Conservation (phyloP, 2,329 filamentous ascomycete species). For the Epichloe festucae region DNA sequence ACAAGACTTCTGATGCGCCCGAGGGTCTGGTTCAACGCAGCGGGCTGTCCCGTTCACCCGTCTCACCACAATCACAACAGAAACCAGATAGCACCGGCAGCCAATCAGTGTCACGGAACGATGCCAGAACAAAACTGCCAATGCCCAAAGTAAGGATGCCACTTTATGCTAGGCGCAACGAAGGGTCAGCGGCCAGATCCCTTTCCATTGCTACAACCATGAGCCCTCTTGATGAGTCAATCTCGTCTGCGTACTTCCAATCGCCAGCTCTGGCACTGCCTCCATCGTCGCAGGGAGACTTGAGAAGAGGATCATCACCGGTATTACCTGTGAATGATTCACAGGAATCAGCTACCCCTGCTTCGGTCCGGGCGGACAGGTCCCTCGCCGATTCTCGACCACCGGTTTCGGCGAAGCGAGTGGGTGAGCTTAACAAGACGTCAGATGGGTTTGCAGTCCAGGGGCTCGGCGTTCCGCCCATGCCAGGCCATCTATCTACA, state of each 20-base stretch:
- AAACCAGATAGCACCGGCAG: not conserved
- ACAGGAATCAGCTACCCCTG: constrained; percentile 1
- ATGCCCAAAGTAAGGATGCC: not conserved
- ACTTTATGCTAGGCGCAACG: not conserved
- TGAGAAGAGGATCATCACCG: constrained; percentile 36
- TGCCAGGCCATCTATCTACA: not conserved
- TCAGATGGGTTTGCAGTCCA: not conserved
- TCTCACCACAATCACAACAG: not conserved
- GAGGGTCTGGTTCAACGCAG: not conserved
- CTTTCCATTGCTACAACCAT: constrained; percentile 18
- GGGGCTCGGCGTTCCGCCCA: not conserved
- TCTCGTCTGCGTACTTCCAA: constrained; percentile 1
- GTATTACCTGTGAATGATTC: constrained; percentile 25
- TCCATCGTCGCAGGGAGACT: constrained; percentile 13
- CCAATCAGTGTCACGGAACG: not conserved
- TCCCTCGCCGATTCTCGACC: not conserved
- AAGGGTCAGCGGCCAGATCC: constrained; percentile 1
- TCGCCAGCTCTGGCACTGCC: constrained; percentile 2
- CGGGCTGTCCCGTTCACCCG: not conserved
- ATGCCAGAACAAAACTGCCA: not conserved
- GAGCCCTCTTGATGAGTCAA: constrained; percentile 5
- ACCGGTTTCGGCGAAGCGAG: not conserved
- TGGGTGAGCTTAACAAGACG: not conserved
- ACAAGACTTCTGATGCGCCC: not conserved
- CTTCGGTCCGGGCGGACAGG: not conserved